These are phyloP conservation scores for Nymphaea thermarum DNA, from an alignment of 164 flowering plant species.

Conservation along the genomic window DNA sequence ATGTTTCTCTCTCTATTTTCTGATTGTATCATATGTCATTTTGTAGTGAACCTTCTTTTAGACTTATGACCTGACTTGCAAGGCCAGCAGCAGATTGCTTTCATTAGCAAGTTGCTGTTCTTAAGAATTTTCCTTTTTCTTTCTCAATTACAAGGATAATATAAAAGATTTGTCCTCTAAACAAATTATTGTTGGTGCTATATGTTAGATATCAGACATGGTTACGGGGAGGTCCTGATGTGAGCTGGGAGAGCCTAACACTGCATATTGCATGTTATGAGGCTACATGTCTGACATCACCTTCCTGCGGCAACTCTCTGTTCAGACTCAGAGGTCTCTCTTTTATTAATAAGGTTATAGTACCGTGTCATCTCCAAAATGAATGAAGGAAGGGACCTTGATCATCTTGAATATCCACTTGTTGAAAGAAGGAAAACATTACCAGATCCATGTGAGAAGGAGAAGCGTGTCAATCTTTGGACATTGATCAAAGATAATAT, in stretches of 20 bases:
- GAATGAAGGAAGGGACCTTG: slow-evolving; percentile 13
- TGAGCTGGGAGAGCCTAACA: neutral
- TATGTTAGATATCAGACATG: no score
- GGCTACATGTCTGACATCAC: neutral
- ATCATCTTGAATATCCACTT: slow-evolving; percentile 13
- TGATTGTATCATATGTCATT: no score
- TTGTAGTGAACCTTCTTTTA: no score
- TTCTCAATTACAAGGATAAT: no score
- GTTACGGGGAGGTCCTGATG: neutral
- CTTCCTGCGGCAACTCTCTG: neutral
- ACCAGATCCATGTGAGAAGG: slow-evolving; percentile 82
- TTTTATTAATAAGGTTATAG: neutral
- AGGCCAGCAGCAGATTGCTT: no score
- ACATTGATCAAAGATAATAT: slow-evolving; percentile 91
- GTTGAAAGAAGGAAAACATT: slow-evolving; percentile 61
- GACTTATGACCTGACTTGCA: no score
- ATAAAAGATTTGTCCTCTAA: no score
- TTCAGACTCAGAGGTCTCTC: neutral
- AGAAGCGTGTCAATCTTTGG: slow-evolving; percentile 91
- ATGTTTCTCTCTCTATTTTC: no score
- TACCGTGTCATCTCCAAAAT: neutral
- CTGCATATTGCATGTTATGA: neutral
- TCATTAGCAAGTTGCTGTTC: no score
- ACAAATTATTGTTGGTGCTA: no score
- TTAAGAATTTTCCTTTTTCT: no score